Conservation (phyloP, 1,284 basidiomycete species). For the Cryptococcus maquisensis region DNA sequence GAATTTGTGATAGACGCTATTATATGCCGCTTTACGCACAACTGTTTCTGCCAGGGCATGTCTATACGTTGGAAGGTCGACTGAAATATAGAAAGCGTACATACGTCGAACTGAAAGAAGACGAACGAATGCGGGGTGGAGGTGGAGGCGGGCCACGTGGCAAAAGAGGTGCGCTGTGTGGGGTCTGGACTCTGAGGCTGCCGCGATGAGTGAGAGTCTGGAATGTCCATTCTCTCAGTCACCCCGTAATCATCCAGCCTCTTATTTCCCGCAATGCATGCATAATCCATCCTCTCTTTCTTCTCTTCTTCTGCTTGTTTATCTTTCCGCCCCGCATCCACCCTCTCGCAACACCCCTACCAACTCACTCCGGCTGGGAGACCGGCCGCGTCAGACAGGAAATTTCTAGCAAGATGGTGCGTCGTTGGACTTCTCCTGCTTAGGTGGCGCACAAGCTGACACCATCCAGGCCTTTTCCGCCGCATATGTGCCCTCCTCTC, state of each 20-base stretch:
- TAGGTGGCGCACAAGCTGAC: not conserved
- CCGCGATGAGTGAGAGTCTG: not conserved
- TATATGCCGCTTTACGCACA: constrained; percentile 53
- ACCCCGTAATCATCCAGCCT: not conserved
- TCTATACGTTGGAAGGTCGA: not conserved
- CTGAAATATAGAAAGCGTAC: not conserved
- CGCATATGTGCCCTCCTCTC: not conserved
- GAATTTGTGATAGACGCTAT: constrained; percentile 24
- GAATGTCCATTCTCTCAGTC: not conserved
- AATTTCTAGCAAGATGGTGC: not conserved
- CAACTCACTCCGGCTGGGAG: not conserved
- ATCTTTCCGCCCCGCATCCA: no score
- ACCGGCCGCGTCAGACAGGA: not conserved
- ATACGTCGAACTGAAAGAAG: not conserved
- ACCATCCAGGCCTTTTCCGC: not conserved
- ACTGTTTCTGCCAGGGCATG: constrained; percentile 92
- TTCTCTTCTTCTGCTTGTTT: no score
- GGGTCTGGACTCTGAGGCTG: not conserved
- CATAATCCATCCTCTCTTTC: not conserved
- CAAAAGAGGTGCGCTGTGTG: not conserved
- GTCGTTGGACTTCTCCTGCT: no score
- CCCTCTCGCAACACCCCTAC: no score
- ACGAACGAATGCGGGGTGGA: not conserved
- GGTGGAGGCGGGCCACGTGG: not conserved
- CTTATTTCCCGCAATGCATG: not conserved